Conservation (phyloP, 495 filamentous ascomycete species). For the Lepidopterella palustris region DNA sequence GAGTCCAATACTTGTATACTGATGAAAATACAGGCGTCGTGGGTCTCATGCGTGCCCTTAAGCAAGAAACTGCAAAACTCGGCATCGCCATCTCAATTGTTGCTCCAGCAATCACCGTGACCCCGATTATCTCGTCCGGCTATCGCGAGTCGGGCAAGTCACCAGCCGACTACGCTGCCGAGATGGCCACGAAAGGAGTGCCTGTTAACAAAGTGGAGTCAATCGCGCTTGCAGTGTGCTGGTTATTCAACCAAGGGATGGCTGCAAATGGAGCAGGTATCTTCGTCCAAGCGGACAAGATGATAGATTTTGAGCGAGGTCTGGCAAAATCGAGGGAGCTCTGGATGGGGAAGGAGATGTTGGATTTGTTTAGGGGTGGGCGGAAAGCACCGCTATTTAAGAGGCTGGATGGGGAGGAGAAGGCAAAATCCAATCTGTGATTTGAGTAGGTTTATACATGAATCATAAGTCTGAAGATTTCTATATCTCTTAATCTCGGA, state of each 20-base stretch:
- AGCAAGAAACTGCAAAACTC: constrained; percentile 30
- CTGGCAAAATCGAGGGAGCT: constrained; percentile 31
- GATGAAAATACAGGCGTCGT: constrained; percentile 23
- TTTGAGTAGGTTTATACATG: neutral
- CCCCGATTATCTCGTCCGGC: constrained; percentile 23
- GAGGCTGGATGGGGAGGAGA: constrained; percentile 15
- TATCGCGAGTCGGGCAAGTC: constrained; percentile 15
- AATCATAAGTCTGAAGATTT: neutral
- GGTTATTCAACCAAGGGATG: constrained; percentile 30
- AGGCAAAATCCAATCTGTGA: neutral
- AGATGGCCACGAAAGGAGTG: constrained; percentile 29
- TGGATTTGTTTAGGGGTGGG: constrained; percentile 33
- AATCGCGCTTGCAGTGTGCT: constrained; percentile 31
- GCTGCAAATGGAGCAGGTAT: constrained; percentile 32
- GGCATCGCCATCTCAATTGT: constrained; percentile 32
- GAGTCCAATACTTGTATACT: no score
- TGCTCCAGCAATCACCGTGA: constrained; percentile 35
- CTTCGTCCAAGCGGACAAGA: constrained; percentile 31
- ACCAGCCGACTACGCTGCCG: constrained; percentile 23
- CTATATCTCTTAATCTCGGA: neutral
- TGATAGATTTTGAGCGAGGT: constrained; percentile 32
- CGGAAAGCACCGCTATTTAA: constrained; percentile 30
- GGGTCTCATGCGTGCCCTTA: constrained; percentile 35
- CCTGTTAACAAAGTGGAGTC: constrained; percentile 33
- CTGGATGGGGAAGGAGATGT: constrained; percentile 38